Evolutionary conservation across 1,284 basidiomycete species (phyloP), one percentile per base, ranked within the genome.

Genomic region (Wallemia ichthyophaga): DNA sequence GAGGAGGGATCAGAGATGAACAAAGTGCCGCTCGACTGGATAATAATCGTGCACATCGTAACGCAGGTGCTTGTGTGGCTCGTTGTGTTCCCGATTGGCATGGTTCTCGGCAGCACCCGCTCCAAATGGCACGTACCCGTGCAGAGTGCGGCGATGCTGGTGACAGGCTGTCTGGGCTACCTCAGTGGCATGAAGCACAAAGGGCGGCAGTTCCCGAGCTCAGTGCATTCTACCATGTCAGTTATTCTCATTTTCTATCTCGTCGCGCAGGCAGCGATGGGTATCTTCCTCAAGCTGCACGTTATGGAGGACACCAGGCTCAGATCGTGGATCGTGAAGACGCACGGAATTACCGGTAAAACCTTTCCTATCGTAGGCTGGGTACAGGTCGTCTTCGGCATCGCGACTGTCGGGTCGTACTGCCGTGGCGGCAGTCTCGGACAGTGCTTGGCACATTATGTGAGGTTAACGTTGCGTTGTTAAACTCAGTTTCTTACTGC

Each of bases 271-370:
- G 73, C 83, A 7, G 66, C 68, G 19, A 73, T 86, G 58, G 91
- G 91, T 3, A 75, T 89, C 61, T 96, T 94, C 70, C 80, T 96
- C 62, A 95, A 92, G 70, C 72, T 92, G 2, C 92, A 96, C 69
- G 80, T 95, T 23, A 76, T 89, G 62, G 85, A 95, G 70, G 73
- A 75, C 62, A 76, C 76, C 0, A 66, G n/a, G 37, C n/a, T 89
- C 11, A 76, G 89, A 25, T 83, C 83, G 0, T 82, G 76, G 65
- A 77, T 82, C 5, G 82, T 88, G 15, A 70, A 73, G 11, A 69
- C 75, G 1, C 92, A 96, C 65, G 82, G 86, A 0, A 64, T 86
- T 19, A 70, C 95, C 1, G 92, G 92, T 21, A 89, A 85, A 67
- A 64, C 73, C 21, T 96, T 86, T 69, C 88, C 88, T 0, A 73